These are phyloP conservation scores for Ophiocordyceps camponoti-rufipedis DNA, from an alignment of 2,329 filamentous ascomycete genomes.

Conservation along the genomic window DNA sequence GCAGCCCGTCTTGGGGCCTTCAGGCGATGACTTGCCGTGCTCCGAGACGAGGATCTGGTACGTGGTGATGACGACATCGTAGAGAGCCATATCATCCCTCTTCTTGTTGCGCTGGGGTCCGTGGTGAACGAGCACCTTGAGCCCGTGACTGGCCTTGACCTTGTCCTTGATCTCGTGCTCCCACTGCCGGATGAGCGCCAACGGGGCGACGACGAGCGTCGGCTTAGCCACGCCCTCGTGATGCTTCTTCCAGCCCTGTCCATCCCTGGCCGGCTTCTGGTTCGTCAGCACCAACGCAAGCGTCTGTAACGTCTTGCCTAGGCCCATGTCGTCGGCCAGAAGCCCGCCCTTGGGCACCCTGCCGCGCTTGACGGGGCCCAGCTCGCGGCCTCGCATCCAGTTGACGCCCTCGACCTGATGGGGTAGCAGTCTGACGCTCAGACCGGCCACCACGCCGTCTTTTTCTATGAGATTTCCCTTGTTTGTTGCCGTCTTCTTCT, in stretches of 20 bases:
- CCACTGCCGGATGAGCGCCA: constrained; percentile 95
- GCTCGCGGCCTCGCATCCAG: constrained; percentile 91
- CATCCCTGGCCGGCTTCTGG: constrained; percentile 42
- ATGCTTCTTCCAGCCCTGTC: constrained; percentile 47
- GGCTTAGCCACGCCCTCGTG: constrained; percentile 52
- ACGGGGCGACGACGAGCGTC: constrained; percentile 79
- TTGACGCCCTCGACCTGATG: constrained; percentile 88
- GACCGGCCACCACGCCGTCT: constrained; percentile 48
- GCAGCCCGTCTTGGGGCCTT: constrained; percentile 54
- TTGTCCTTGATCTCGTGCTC: constrained; percentile 81
- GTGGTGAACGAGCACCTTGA: constrained; percentile 81
- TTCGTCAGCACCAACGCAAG: constrained; percentile 79
- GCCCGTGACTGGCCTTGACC: constrained; percentile 46
- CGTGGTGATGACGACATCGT: constrained; percentile 93
- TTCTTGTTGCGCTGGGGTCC: constrained; percentile 71
- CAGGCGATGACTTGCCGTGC: constrained; percentile 49
- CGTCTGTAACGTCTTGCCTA: constrained; percentile 91
- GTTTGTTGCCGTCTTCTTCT: constrained; percentile 7
- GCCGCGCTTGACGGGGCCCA: constrained; percentile 67
- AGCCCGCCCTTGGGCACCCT: constrained; percentile 81
- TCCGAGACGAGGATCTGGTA: constrained; percentile 93
- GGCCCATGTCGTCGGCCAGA: constrained; percentile 89
- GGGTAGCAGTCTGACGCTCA: constrained; percentile 75
- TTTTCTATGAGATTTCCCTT: constrained; percentile 12
- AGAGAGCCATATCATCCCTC: constrained; percentile 56